Percentiles rank a stretch among this genome's conserved stretches.
phyloP scores from a whole-genome alignment of 164 flowering plant species.

The Vitis vinifera region DNA sequence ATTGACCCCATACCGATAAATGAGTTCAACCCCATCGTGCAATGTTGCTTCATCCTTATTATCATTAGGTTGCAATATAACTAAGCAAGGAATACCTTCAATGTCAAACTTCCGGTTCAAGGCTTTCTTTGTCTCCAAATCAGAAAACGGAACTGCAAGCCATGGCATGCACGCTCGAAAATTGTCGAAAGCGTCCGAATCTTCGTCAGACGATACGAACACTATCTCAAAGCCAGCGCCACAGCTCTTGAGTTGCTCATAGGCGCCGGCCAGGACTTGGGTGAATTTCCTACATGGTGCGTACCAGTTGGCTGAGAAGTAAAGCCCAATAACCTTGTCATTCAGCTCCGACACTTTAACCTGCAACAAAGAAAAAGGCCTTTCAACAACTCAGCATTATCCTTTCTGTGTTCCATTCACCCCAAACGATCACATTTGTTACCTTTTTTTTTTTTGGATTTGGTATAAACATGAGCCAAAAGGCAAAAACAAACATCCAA shows the following conservation, averaged over 20 bases:
- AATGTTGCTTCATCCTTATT: slow-evolving; percentile 23
- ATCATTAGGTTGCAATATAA: slow-evolving; percentile 49
- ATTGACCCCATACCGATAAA: slow-evolving; percentile 47
- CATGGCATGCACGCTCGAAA: slow-evolving; percentile 62
- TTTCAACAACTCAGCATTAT: not conserved
- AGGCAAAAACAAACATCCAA: too few relatives aligned
- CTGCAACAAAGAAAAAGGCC: slow-evolving; percentile 20
- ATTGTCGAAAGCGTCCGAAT: slow-evolving; percentile 41
- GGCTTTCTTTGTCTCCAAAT: slow-evolving; percentile 46
- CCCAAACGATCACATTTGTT: too few relatives aligned
- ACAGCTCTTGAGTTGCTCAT: slow-evolving; percentile 37
- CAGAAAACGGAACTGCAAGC: slow-evolving; percentile 68
- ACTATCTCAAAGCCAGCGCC: slow-evolving; percentile 48
- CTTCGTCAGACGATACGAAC: slow-evolving; percentile 68
- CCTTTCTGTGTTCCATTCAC: too few relatives aligned
- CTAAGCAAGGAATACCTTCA: slow-evolving; percentile 59
- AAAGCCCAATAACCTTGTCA: slow-evolving; percentile 57
- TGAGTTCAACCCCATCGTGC: slow-evolving; percentile 54
- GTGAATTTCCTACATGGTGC: slow-evolving; percentile 50
- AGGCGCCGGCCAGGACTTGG: slow-evolving; percentile 26
- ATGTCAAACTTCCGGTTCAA: slow-evolving; percentile 44
- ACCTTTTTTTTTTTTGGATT: too few relatives aligned
- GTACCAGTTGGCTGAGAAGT: slow-evolving; percentile 75
- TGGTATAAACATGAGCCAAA: too few relatives aligned
- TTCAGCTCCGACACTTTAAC: slow-evolving; percentile 54